A percentile compares a stretch with the other conserved stretches of the same genome.
Conservation (phyloP, 129 eudicot species). For the Oenanthe sinensis region DNA sequence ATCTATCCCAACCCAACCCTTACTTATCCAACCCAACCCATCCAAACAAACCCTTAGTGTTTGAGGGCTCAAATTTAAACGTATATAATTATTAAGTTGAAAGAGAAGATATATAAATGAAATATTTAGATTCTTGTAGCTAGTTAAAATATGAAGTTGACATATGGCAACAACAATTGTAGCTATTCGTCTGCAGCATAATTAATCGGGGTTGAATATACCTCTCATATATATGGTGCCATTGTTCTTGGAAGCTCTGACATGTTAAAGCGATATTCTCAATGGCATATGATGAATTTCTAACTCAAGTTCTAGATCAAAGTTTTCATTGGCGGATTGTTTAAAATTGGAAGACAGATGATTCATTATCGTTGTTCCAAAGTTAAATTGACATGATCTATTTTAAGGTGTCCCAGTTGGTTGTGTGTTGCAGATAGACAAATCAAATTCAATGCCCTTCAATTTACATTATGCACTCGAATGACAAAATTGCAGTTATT, state of each 20-base stretch:
- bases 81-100: not conserved
- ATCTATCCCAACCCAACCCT: no score
- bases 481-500: no score
- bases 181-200: not conserved
- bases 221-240: not conserved
- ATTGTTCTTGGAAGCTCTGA: not conserved
- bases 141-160: not conserved
- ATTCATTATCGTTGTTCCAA: not conserved
- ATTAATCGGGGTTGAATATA: not conserved
- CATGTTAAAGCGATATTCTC: not conserved
- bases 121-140: not conserved
- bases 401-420: no score
- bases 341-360: not conserved
- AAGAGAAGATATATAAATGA: not conserved
- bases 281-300: not conserved
- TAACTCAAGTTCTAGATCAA: not conserved
- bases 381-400: not conserved
- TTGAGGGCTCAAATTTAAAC: not conserved
- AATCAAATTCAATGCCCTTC: no score
- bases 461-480: no score
- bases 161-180: not conserved
- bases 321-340: not conserved
- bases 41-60: no score
- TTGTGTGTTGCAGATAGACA: no score
- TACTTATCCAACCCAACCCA: no score